Base-by-base conservation (phyloP, 2,329 filamentous ascomycete genomes). In the Diaporthe eres region DNA sequence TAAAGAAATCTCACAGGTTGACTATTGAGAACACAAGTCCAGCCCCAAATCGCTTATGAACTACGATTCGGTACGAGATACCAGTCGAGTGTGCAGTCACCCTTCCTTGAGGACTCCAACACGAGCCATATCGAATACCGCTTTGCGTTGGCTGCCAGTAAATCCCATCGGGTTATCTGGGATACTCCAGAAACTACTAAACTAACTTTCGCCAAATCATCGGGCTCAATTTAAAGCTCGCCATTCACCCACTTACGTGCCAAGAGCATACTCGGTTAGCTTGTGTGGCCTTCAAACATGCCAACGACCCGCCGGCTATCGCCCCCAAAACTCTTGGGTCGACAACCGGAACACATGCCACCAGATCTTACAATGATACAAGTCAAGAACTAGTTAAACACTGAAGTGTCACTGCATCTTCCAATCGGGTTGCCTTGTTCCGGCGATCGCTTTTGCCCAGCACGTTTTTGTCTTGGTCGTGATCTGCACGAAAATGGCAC, bases 401-500 rank as follows among this genome's bases (percentile, higher is more conserved):
- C 12, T 25, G 49, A 53, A 55, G 12, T 17, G 25, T 31, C 12
- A 12, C 10, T 34, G 8, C 5, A n/a, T 49, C 61, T 34, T 67
- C 63, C 63, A 67, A 67, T 67, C 28, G 12, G 22, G 3, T 15
- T 22, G 19, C 10, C 0, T 25, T 51, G 22, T 25, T 51, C 22
- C 12, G 63, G 31, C 2, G 31, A 68, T 68, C 28, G 19, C 34
- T 37, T 51, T 51, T 37, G 44, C 63, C 63, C 63, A 68, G 44
- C 63, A 25, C 19, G 19, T 25, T 25, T 51, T 7, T 31, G 28
- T 37, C 22, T 10, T 17, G 22, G 44, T 68, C 63, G 63, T 53
- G 63, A 51, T 68, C 44, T 34, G 31, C 63, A 68, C 44, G 63
- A 68, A 68, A 51, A 68, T 68, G 63, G 44, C 63, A 68, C 15